These are phyloP conservation scores for Plantago coronopus DNA, from an alignment of 305 asterid species.

Conservation along the genomic window DNA sequence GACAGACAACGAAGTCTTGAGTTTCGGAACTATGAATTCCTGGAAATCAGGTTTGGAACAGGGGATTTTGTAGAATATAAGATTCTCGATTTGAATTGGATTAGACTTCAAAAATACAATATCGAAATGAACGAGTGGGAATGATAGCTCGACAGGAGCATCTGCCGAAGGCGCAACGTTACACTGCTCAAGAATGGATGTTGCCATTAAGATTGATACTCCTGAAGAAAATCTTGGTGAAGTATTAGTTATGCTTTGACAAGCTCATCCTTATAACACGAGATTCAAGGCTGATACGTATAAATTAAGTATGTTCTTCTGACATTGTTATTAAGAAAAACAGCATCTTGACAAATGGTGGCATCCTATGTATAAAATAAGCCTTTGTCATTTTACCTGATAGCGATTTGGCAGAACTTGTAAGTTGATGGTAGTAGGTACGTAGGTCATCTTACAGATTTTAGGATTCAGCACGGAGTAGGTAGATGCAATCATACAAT, in stretches of 20 bases:
- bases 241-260: not conserved
- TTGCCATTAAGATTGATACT: not conserved
- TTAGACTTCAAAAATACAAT: not conserved
- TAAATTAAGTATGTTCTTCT: too few relatives aligned
- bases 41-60: conserved; percentile 1
- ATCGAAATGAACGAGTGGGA: conserved; percentile 25
- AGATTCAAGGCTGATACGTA: too few relatives aligned
- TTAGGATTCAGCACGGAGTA: too few relatives aligned
- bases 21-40: conserved; percentile 18
- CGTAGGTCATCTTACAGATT: too few relatives aligned
- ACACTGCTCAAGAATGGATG: conserved; percentile 6
- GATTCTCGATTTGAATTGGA: conserved; percentile 1
- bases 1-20: conserved; percentile 10
- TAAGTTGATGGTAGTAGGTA: too few relatives aligned
- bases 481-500: too few relatives aligned
- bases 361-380: too few relatives aligned
- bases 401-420: too few relatives aligned
- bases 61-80: not conserved
- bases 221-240: too few relatives aligned
- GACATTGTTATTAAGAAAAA: too few relatives aligned
- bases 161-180: not conserved
- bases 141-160: conserved; percentile 11
- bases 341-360: too few relatives aligned
- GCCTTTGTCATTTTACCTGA: too few relatives aligned
- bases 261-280: not conserved